Evolutionary conservation across 768 basidiomycete genomes (phyloP), one percentile per base, ranked within the genome.

Genomic region (Boletus tomentosulus): DNA sequence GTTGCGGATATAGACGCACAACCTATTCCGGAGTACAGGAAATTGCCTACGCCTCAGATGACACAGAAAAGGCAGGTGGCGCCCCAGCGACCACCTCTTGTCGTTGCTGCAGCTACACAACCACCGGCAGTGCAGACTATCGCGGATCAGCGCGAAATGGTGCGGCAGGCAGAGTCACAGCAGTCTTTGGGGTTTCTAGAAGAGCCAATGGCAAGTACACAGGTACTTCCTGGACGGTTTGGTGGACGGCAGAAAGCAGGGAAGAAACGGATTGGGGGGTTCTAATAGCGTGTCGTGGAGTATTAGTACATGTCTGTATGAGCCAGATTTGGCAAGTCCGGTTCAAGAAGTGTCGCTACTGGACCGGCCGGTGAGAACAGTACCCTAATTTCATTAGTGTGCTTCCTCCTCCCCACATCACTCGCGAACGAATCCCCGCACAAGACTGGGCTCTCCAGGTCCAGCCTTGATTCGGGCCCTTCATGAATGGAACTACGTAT

Each of bases 401-500:
- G 28, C 54, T 57, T 57, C 58, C 59, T 56, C 58, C 60, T 63
- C 56, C 59, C 57, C 51, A 58, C 42, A 57, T 46, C 34, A 39
- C 56, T 49, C 48, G 37, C 54, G 24, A 51, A 55, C 61, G n/a
- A 60, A 57, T 56, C 50, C 54, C 66, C 66, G 82, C 83, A 83
- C 84, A 83, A 80, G 79, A 80, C 82, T 84, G 85, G 84, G 82
- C 80, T 78, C 48, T 72, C 73, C 75, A 78, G 76, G 82, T 80
- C 77, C 77, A 73, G 76, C 55, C 51, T 52, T 75, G 75, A 78
- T 74, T 45, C 44, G 51, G 72, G 77, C 81, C 81, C 78, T 19
- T 19, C 81, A 89, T 89, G 87, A 86, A 87, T 86, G 85, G 83
- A 80, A 81, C 80, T 76, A 80, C 80, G 86, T 79, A 66, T 33